Base-by-base conservation (phyloP, 1,284 basidiomycete genomes). In the Singerocomus inundabilis region DNA sequence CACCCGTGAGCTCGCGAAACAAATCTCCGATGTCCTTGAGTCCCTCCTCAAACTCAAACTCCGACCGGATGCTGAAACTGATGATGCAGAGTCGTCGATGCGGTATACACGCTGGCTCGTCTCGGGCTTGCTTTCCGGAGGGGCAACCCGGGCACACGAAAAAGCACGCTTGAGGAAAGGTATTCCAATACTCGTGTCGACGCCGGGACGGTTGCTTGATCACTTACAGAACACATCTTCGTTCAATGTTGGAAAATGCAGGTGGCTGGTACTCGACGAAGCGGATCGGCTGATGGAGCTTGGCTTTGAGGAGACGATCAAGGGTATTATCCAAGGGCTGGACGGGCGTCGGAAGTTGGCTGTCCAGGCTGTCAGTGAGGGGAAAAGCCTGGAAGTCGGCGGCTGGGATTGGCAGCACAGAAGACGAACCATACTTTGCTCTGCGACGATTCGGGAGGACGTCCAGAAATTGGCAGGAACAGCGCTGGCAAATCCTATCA, bases 261-360 rank as follows among this genome's bases (percentile, higher is more conserved):
- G 92, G 47, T 99, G 96, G 93, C 78, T 99, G 15, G 86, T 99
- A 1, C 81, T 99, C 28, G 97, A 99, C 65, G 97, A 99, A 72
- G 96, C 97, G 3, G 97, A 99, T 71, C 76, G 95, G 49, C 76
- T 98, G 11, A 98, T 99, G 79, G 95, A 98, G 63, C 86, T 98
- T 73, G 96, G 96, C 1, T 99, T 99, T 60, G 92, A 93, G 61
- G 86, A 91, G 35, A 93, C 96, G 11, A 81, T 99, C 42, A 81
- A 80, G 42, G 94, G 92, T 0, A 98, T 99, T 59, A 73, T 98
- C 47, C 83, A 87, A 61, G 85, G 88, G 12, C 69, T 98, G 13
- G 91, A 96, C 50, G 91, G 91, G 0, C 77, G 92, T 53, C 70
- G 81, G 54, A 84, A 81, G 61, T 78, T 89, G 26, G 91, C 85